Evolutionary conservation across 2,329 filamentous ascomycete species (phyloP), one percentile per base, ranked within the genome.

Genomic region (Colletotrichum sp.): DNA sequence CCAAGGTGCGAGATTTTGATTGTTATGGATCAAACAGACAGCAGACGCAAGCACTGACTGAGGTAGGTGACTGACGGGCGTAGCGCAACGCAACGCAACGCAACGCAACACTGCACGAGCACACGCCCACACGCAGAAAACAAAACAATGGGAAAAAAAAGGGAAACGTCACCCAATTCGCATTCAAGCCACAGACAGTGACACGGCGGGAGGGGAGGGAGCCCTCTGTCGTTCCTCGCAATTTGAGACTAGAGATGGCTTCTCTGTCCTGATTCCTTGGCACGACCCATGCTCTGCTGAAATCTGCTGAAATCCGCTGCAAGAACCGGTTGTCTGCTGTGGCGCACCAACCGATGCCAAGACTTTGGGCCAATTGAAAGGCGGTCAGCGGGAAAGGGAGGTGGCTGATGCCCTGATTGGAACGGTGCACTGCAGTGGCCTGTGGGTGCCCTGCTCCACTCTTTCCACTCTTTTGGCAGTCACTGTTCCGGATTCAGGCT

Each of bases 121-220:
- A 52, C 43, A 52, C n/a, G n/a, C 24, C 6, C n/a, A 48, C 16
- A n/a, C 18, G n/a, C 8, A 60, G 15, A 43, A 43, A 43, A 43
- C 38, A 43, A 43, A 43, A 43, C 38, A 43, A n/a, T n/a, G 18
- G 38, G 6, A 43, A 48, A 52, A 48, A 52, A 52, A 52, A 52
- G 43, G 43, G 43, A 52, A 55, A 36, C 57, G 71, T 73, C 66
- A 70, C 36, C 34, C 30, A 12, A 21, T 5, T 13, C 43, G 43
- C 43, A 52, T 30, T 57, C 58, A 72, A 72, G 71, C 71, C 71
- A 69, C 71, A 72, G 52, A 69, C 64, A 72, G 52, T 58, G 55
- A 67, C 65, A 67, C 34, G 9, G n/a, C 21, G 13, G 28, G 52
- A 26, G 58, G 58, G 58, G n/a, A 61, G 58, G 28, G 28, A 21